These are phyloP conservation scores for Mallotus repandus DNA, from an alignment of 441 rosid species.

Conservation along the genomic window DNA sequence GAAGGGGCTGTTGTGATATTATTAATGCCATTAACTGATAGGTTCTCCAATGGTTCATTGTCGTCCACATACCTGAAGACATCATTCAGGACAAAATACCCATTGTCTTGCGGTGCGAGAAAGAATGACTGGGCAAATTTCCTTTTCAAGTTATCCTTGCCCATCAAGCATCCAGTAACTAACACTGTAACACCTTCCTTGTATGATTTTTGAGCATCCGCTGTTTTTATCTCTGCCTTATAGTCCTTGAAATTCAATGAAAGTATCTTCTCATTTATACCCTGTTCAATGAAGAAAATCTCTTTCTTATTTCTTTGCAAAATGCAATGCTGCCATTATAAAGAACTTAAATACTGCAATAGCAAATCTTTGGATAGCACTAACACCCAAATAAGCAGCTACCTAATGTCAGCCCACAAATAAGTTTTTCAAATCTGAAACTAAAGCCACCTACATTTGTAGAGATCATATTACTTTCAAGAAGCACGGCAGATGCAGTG, in stretches of 20 bases:
- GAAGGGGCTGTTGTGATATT: conserved; percentile 28
- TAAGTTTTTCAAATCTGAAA: background rate
- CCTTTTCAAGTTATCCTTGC: conserved; percentile 55
- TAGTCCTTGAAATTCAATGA: conserved; percentile 52
- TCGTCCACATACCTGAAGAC: conserved; percentile 57
- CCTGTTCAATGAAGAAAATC: conserved; percentile 39
- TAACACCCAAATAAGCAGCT: background rate
- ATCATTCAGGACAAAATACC: conserved; percentile 64
- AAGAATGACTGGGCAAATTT: conserved; percentile 67
- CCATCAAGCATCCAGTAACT: conserved; percentile 61
- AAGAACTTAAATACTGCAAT: background rate
- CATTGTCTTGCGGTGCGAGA: conserved; percentile 68
- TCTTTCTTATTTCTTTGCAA: conserved; percentile 17
- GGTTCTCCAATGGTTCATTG: conserved; percentile 36
- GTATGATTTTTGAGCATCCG: conserved; percentile 59
- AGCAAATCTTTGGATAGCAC: background rate
- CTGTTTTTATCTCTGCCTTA: conserved; percentile 62
- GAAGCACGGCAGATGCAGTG: background rate
- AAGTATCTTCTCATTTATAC: conserved; percentile 56
- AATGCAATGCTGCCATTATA: background rate
- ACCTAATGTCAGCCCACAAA: background rate
- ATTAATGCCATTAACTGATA: conserved; percentile 27
- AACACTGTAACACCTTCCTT: conserved; percentile 58
- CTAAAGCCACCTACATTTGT: background rate
- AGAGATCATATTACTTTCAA: background rate